phyloP scores from a whole-genome alignment of 371 early-diverging fungal species.

The Syncephalastrum monosporum region DNA sequence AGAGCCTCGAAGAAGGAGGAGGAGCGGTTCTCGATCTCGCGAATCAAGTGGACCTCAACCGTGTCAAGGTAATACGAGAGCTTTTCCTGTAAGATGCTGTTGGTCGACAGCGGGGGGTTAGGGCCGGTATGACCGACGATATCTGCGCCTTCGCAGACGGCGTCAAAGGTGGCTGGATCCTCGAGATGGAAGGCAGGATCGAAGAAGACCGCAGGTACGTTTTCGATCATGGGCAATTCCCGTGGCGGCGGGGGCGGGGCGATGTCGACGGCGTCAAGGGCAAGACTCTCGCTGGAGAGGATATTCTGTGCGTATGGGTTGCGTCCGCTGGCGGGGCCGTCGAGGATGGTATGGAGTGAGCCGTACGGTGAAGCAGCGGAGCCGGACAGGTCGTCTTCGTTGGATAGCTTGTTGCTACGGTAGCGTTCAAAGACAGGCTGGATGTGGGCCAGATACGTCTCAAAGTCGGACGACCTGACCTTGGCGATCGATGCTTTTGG shows the following conservation, averaged over 20 bases:
- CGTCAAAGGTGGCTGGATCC: slow-evolving; percentile 84
- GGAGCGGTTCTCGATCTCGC: slow-evolving; percentile 88
- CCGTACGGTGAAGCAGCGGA: slow-evolving; percentile 22
- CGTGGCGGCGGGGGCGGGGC: slow-evolving; percentile 23
- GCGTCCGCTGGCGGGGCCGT: slow-evolving; percentile 35
- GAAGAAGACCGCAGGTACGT: slow-evolving; percentile 87
- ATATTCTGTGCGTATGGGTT: slow-evolving; percentile 56
- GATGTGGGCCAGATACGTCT: slow-evolving; percentile 62
- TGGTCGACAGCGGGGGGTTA: slow-evolving; percentile 59
- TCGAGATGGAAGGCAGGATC: slow-evolving; percentile 80
- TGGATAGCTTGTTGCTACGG: slow-evolving; percentile 44
- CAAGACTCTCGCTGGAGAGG: slow-evolving; percentile 46
- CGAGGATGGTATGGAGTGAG: slow-evolving; percentile 16
- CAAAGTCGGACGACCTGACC: slow-evolving; percentile 65
- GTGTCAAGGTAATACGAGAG: slow-evolving; percentile 89
- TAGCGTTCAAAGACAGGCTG: slow-evolving; percentile 64
- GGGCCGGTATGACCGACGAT: slow-evolving; percentile 44
- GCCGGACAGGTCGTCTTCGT: slow-evolving; percentile 24
- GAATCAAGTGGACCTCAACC: slow-evolving; percentile 87
- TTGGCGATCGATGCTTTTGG: slow-evolving; percentile 63
- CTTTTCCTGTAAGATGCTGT: slow-evolving; percentile 79
- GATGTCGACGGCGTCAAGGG: slow-evolving; percentile 25
- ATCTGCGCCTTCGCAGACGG: slow-evolving; percentile 70
- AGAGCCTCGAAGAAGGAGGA: slow-evolving; percentile 92
- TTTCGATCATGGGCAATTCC: slow-evolving; percentile 68